These are phyloP conservation scores for Rhipidocladum racemiflorum DNA, from an alignment of 176 grass and related monocot genomes.

Conservation along the genomic window DNA sequence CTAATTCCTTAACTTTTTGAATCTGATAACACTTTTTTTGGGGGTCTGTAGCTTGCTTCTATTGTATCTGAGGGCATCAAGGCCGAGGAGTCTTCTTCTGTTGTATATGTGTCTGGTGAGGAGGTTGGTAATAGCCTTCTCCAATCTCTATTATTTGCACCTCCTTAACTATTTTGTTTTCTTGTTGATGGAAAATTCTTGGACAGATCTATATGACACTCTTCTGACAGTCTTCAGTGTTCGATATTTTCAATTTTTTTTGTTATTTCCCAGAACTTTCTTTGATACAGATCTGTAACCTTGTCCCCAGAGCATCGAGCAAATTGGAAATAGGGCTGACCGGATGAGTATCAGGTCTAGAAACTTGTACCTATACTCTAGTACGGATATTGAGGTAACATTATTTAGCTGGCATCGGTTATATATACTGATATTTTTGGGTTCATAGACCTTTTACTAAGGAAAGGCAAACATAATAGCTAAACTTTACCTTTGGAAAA, in stretches of 20 bases:
- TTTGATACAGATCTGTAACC: conserved; percentile 30
- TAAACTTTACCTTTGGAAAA: background rate
- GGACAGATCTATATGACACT: background rate
- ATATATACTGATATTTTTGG: conserved; percentile 16
- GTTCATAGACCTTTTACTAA: background rate
- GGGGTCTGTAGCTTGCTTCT: conserved; percentile 60
- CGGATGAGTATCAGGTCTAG: conserved; percentile 76
- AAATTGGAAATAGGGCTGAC: conserved; percentile 87
- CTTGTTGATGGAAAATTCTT: background rate
- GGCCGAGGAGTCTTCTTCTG: conserved; percentile 37
- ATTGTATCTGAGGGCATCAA: conserved; percentile 54
- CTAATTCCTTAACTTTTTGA: conserved; percentile 1
- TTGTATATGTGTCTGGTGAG: conserved; percentile 93
- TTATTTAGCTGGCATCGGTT: conserved; percentile 9
- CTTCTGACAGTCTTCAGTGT: background rate
- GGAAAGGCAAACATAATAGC: background rate
- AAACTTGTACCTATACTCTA: conserved; percentile 84
- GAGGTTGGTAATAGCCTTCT: conserved; percentile 64
- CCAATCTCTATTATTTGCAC: background rate
- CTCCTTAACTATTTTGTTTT: conserved; percentile 13
- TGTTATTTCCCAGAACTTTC: conserved; percentile 1
- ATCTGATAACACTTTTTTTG: conserved; percentile 9
- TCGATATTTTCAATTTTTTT: conserved; percentile 7
- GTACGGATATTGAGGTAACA: conserved; percentile 88
- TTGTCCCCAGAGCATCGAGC: conserved; percentile 72